Conservation (phyloP, 768 basidiomycete genomes). For the Omphalotus guepiniiformis region DNA sequence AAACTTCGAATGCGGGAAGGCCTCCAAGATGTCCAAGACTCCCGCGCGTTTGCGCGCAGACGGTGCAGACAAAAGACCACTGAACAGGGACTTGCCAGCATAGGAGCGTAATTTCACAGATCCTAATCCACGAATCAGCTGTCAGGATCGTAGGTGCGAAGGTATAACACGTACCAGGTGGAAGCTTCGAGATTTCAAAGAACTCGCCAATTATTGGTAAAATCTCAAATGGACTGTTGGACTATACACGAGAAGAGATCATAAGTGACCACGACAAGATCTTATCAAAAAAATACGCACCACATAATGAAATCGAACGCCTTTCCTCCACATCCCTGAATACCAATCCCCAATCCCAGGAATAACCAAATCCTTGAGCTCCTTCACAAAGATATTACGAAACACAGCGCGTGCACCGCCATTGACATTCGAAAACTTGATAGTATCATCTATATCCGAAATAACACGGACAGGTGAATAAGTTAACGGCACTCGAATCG, state of each 20-base stretch:
- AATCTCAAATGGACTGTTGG: slow-evolving; percentile 85
- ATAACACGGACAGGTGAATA: slow-evolving; percentile 71
- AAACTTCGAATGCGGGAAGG: slow-evolving; percentile 73
- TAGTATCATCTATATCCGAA: slow-evolving; percentile 93
- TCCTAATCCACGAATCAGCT: slow-evolving; percentile 33
- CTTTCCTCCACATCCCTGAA: slow-evolving; percentile 56
- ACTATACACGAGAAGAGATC: slow-evolving; percentile 37
- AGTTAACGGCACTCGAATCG: slow-evolving; percentile 47
- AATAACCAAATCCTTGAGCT: slow-evolving; percentile 72
- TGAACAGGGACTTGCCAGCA: slow-evolving; percentile 77
- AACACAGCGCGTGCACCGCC: slow-evolving; percentile 80
- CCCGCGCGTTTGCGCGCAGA: slow-evolving; percentile 71
- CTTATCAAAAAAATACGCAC: slow-evolving; percentile 40
- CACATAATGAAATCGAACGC: slow-evolving; percentile 85
- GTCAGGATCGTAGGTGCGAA: not conserved
- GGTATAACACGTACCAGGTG: slow-evolving; percentile 40
- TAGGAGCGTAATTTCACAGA: slow-evolving; percentile 85
- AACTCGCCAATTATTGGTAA: slow-evolving; percentile 77
- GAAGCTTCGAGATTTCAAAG: slow-evolving; percentile 63
- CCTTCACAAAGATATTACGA: slow-evolving; percentile 88
- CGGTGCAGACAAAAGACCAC: slow-evolving; percentile 35
- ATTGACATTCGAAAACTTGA: slow-evolving; percentile 77
- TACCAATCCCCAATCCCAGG: slow-evolving; percentile 85
- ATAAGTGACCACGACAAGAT: not conserved
- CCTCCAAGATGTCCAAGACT: slow-evolving; percentile 71